Conservation (phyloP, 2,329 filamentous ascomycete genomes). For the Lecanicillium sp. region DNA sequence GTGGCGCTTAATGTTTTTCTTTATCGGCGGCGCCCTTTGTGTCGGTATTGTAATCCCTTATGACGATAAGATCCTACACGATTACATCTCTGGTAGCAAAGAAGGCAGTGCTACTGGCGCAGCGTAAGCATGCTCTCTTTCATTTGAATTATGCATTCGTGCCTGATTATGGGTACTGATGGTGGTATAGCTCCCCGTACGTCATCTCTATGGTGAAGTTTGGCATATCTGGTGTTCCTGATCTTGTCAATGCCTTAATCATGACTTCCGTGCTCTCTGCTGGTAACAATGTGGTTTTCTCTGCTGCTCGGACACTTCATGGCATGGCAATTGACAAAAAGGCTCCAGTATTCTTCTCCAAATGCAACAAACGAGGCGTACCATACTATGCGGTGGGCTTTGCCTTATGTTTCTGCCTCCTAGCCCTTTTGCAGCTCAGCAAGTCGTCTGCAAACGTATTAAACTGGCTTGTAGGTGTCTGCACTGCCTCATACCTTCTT, state of each 20-base stretch:
- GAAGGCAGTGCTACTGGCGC: constrained; percentile 14
- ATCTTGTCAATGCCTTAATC: constrained; percentile 52
- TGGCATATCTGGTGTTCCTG: constrained; percentile 51
- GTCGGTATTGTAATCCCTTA: constrained; percentile 44
- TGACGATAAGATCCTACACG: constrained; percentile 37
- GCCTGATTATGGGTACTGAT: not conserved
- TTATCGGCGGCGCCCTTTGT: constrained; percentile 55
- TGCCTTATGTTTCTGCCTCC: constrained; percentile 11
- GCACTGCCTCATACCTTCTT: constrained; percentile 36
- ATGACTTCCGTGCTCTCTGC: constrained; percentile 48
- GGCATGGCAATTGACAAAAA: constrained; percentile 44
- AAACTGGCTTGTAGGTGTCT: constrained; percentile 51
- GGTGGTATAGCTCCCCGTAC: constrained; percentile 37
- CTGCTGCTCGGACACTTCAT: constrained; percentile 49
- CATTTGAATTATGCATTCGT: too few relatives aligned
- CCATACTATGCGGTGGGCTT: constrained; percentile 12
- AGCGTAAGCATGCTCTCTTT: constrained; percentile 13
- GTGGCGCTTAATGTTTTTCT: constrained; percentile 43
- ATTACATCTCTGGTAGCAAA: constrained; percentile 38
- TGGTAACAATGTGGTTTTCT: constrained; percentile 52
- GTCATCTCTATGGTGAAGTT: constrained; percentile 57
- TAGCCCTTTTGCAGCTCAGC: constrained; percentile 13
- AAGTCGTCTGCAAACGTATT: constrained; percentile 47
- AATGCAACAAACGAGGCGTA: constrained; percentile 20
- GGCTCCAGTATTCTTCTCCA: constrained; percentile 29